phyloP scores from a whole-genome alignment of 257 asterid species.

The Petunia secreta region DNA sequence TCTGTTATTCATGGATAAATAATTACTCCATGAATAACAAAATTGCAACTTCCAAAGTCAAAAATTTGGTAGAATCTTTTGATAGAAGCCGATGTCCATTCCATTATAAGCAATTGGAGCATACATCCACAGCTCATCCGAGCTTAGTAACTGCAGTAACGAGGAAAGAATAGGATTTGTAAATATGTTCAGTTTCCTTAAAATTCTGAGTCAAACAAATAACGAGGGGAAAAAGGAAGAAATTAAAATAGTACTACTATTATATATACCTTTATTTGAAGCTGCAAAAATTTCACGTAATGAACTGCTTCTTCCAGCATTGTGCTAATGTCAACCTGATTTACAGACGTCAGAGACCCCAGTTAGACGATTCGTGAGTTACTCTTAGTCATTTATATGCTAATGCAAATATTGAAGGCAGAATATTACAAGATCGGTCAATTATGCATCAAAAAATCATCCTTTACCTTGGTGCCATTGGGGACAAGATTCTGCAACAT shows the following conservation, averaged over 20 bases:
- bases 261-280: conserved; percentile 74
- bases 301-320: conserved; percentile 97
- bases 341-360: background rate
- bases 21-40: background rate
- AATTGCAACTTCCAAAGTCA: conserved; percentile 27
- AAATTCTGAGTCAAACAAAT: no score
- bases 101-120: conserved; percentile 93
- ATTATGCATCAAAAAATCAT: no score
- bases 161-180: background rate
- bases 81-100: conserved; percentile 67
- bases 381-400: background rate
- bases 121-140: conserved; percentile 96
- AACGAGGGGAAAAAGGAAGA: no score
- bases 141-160: conserved; percentile 69
- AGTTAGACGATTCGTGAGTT: background rate
- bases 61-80: conserved; percentile 50
- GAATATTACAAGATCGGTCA: no score
- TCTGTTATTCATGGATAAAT: conserved; percentile 15
- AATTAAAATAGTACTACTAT: no score
- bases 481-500: conserved; percentile 90
- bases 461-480: conserved; percentile 77
- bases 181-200: no score
- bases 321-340: conserved; percentile 87
- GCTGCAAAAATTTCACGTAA: conserved; percentile 85
- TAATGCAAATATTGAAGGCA: no score